A percentile compares a stretch with the other conserved stretches of the same genome.
phyloP scores from a whole-genome alignment of 352 stramenopile species.

The Globisporangium uncinulatum region DNA sequence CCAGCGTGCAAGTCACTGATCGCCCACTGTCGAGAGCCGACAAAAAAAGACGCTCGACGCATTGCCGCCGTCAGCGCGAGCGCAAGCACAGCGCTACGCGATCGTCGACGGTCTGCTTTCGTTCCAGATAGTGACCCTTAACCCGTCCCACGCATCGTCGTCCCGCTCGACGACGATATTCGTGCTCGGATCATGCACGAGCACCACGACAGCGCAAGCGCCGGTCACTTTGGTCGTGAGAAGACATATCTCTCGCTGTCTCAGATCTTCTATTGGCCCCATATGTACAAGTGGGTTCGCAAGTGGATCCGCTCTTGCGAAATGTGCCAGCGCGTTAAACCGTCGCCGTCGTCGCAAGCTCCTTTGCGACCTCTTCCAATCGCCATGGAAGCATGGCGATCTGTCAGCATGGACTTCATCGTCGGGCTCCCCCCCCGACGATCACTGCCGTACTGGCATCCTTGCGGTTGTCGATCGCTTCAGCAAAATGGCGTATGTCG shows the following conservation, averaged over 20 bases:
- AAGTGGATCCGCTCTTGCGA: background rate
- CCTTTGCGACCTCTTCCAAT: background rate
- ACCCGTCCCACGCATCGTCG: background rate
- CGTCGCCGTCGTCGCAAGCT: too few relatives aligned
- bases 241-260: background rate
- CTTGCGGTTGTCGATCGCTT: slow-evolving; percentile 23
- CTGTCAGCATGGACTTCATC: slow-evolving; percentile 7
- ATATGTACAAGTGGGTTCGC: background rate
- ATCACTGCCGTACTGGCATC: slow-evolving; percentile 8
- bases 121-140: background rate
- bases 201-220: background rate
- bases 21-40: too few relatives aligned
- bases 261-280: too few relatives aligned
- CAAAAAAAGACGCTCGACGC: too few relatives aligned
- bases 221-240: background rate
- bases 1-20: too few relatives aligned
- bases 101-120: too few relatives aligned
- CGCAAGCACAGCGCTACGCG: too few relatives aligned
- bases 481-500: slow-evolving; percentile 25
- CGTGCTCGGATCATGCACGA: background rate
- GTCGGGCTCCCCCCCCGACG: slow-evolving; percentile 4
- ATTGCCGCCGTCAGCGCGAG: too few relatives aligned
- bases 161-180: background rate
- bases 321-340: background rate
- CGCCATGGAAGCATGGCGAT: background rate